These are phyloP conservation scores for Clavariopsis aquatica DNA, from an alignment of 495 filamentous ascomycete genomes.

Conservation along the genomic window DNA sequence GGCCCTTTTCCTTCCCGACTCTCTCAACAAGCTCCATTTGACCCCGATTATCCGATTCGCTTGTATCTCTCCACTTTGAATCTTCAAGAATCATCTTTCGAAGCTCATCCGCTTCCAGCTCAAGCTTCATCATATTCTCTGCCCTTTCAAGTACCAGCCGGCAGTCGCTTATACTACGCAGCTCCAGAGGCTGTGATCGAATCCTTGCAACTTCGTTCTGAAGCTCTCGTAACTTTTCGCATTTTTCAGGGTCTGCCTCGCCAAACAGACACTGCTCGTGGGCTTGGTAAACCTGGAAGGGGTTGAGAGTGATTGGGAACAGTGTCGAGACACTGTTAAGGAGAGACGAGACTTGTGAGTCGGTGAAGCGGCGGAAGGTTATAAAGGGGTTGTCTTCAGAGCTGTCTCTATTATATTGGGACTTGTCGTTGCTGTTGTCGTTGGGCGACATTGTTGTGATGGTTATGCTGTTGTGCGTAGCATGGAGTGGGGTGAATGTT, in stretches of 20 bases:
- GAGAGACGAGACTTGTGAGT: constrained; percentile 59
- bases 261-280: constrained; percentile 21
- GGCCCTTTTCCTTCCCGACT: constrained; percentile 21
- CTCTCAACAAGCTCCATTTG: constrained; percentile 24
- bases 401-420: constrained; percentile 7
- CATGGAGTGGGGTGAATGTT: not conserved
- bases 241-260: constrained; percentile 4
- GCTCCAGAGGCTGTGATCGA: not conserved
- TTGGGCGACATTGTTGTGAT: constrained; percentile 17
- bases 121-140: constrained; percentile 8
- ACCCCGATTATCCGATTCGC: not conserved
- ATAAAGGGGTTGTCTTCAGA: constrained; percentile 56
- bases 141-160: not conserved
- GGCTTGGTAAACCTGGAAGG: constrained; percentile 10
- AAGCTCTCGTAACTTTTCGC: constrained; percentile 12
- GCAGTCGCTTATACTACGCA: constrained; percentile 5
- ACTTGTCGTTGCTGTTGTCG: constrained; percentile 36
- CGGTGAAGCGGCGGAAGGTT: constrained; percentile 61
- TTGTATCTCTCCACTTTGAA: not conserved
- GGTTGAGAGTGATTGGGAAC: constrained; percentile 35
- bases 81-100: constrained; percentile 4
- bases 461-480: not conserved
- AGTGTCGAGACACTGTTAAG: constrained; percentile 56
- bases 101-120: not conserved
- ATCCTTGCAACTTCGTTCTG: not conserved